Evolutionary conservation across 1,284 basidiomycete genomes (phyloP), one percentile per base, ranked within the genome.

Genomic region (Malassezia slooffiae): DNA sequence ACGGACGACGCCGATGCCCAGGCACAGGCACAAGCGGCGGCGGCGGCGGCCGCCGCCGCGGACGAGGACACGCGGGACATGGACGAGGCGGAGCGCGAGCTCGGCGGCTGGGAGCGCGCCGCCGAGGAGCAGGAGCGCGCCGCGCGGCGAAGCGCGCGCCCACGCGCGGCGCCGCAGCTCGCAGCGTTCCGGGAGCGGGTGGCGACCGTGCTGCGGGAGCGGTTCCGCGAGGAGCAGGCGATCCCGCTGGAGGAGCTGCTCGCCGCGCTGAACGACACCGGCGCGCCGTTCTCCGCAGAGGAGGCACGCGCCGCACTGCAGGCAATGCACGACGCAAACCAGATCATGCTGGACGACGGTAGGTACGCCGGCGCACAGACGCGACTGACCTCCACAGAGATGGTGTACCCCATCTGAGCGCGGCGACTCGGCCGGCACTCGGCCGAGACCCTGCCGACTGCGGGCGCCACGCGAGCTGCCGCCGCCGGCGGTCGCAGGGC

Each of bases 291-390:
- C 67, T 81, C 82, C 8, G 81, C 79, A 1, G 75, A 75, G 17
- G 90, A 96, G 70, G 90, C 84, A 6, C 74, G 79, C 52, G 72
- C 74, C 34, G 61, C 66, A 17, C 55, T 72, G 8, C 43, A 43
- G 33, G 50, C 52, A 30, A 95, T 96, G 90, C 76, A 79, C 39
- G 80, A 83, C 31, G 76, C 76, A 19, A 84, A 89, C 59, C 82
- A 90, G 70, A 74, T 95, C 56, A 88, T 95, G 85, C 77, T 87
- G 57, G 80, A 80, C 47, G 84, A 83, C 31, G 83, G 80, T 47
- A 22, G 29, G 38, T 46, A 24, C 17, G 27, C 15, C 5, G 3
- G 13, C 11, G 20, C 9, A 20, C 26, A 16, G 27, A 28, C 17
- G 22, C 12, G 20, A 33, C 19, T 23, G 23, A 24, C 38, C 9